Base-by-base conservation (phyloP, 1,139 yeast species). In the Pichia sp. region DNA sequence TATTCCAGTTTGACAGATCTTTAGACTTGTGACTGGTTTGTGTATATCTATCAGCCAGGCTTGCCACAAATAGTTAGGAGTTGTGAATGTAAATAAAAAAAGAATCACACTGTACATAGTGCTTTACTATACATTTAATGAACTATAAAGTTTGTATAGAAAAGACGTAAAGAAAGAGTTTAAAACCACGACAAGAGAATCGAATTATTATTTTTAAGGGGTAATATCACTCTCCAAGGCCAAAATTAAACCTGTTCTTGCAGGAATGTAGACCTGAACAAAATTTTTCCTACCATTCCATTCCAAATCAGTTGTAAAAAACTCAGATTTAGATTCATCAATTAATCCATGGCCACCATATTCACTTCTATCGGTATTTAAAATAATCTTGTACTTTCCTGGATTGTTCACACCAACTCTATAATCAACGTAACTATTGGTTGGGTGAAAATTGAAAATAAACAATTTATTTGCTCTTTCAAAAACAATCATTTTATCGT, bases 381-480 rank as follows among this genome's bases (percentile, higher is more conserved):
- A 69, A 27, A 85, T 81, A 42, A 90, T 72, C 54, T 72, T 73
- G 62, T 90, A 92, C 40, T 69, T 70, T 16, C 98, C 98, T 0
- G 94, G 73, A 27, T 60, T 68, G 38, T 90, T 90, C 28, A 87
- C 88, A 10, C 98, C 98, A 42, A 92, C 72, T 58, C 95, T 77
- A 66, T 88, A 92, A 63, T 87, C 96, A 5, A 87, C 72, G 64
- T 71, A 90, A 3, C 95, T 85, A 48, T 85, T 70, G 0, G 84
- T 76, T 36, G 95, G 92, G 62, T 92, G 88, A 70, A 92, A 85
- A 64, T 92, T 92, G 71, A 88, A 88, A 37, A 90, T 72, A 60
- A 90, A 92, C 44, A 92, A 60, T 33, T 86, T 72, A 0, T 92
- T 95, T 44, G 85, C 87, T 55, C 97, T 77, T 64, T 92, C 97